phyloP scores from a whole-genome alignment of 1,284 basidiomycete genomes.

The Cutaneotrichosporon curvatum region DNA sequence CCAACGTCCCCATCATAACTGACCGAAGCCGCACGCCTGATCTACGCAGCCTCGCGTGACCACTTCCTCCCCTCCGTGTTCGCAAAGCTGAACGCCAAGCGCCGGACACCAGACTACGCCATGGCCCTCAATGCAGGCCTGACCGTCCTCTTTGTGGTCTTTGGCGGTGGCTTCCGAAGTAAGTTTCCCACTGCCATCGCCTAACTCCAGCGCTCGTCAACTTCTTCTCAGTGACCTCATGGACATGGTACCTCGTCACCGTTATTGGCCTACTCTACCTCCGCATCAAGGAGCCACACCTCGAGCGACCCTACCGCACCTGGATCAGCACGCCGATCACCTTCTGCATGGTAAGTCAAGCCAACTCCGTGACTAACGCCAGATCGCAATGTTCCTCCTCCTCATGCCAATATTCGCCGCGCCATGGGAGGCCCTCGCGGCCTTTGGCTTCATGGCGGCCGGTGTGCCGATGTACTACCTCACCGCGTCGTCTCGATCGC shows the following conservation, averaged over 20 bases:
- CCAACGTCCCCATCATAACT: neutral
- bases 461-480: constrained; percentile 81
- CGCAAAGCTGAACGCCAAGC: constrained; percentile 61
- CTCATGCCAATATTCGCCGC: constrained; percentile 94
- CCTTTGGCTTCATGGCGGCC: constrained; percentile 55
- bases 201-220: constrained; percentile 57
- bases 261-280: constrained; percentile 83
- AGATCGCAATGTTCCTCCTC: constrained; percentile 85
- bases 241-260: constrained; percentile 87
- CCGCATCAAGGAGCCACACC: constrained; percentile 79
- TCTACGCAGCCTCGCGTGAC: constrained; percentile 82
- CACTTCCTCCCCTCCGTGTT: constrained; percentile 78
- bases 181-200: neutral
- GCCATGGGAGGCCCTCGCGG: constrained; percentile 77
- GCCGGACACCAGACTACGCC: constrained; percentile 79
- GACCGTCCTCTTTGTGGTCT: constrained; percentile 66
- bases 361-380: constrained; percentile 16
- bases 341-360: constrained; percentile 68
- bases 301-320: constrained; percentile 83
- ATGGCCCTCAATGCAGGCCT: constrained; percentile 67
- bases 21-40: constrained; percentile 57
- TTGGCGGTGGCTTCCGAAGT: constrained; percentile 82
- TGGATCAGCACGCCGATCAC: constrained; percentile 84
- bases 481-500: constrained; percentile 49
- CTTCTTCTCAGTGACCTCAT: constrained; percentile 55